A percentile compares a stretch with the other conserved stretches of the same genome.
Conservation (phyloP, 345 rosid genomes). For the Limnanthes douglasii region DNA sequence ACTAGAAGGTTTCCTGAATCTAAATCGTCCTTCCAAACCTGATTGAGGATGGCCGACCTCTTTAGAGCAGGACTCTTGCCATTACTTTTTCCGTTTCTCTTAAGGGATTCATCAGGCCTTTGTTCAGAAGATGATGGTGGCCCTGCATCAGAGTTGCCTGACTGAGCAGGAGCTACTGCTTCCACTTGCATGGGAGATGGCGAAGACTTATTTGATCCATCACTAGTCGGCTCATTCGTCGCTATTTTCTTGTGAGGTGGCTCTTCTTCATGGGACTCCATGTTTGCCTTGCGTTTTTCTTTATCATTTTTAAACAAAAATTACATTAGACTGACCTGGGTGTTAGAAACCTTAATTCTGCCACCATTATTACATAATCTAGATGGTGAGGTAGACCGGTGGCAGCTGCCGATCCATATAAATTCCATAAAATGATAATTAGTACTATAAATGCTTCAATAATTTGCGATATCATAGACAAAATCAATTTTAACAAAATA, state of each 20-base stretch:
- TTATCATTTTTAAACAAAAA: no score
- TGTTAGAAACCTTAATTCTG: no score
- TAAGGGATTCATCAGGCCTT: constrained; percentile 12
- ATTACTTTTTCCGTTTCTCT: constrained; percentile 11
- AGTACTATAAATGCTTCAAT: no score
- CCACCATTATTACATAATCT: no score
- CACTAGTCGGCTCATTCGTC: constrained; percentile 29
- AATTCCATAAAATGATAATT: no score
- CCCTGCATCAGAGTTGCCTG: constrained; percentile 17
- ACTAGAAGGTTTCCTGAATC: constrained; percentile 47
- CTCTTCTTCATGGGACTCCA: constrained; percentile 25
- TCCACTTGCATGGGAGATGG: constrained; percentile 29
- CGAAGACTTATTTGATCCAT: constrained; percentile 13
- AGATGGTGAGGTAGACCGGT: no score
- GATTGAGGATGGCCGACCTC: constrained; percentile 34
- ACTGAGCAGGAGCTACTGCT: constrained; percentile 11
- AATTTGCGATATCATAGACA: no score
- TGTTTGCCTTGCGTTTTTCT: constrained; percentile 46
- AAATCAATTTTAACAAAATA: no score
- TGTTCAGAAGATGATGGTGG: constrained; percentile 25
- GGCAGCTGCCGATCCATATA: no score
- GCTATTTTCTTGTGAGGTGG: constrained; percentile 37
- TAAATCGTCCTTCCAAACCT: constrained; percentile 76
- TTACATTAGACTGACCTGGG: no score
- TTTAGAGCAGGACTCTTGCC: constrained; percentile 14